Conservation (phyloP, 2,329 filamentous ascomycete species). For the Aureobasidium namibiae region DNA sequence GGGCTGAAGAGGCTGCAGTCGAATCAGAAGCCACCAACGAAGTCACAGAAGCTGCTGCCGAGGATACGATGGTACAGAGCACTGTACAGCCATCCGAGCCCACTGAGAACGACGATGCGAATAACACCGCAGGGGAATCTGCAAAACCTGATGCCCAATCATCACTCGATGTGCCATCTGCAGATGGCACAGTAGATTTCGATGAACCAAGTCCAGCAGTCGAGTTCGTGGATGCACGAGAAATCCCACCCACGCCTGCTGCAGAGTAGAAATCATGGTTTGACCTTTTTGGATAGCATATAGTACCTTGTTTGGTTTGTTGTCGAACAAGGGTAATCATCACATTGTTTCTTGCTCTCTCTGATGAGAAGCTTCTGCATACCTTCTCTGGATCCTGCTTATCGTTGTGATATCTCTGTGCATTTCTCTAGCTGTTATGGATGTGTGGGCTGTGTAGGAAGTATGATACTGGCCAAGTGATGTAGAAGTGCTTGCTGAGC, state of each 20-base stretch:
- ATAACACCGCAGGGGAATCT: background rate
- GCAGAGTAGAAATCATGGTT: slow-evolving; percentile 8
- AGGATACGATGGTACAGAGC: background rate
- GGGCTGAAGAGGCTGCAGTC: slow-evolving; percentile 10
- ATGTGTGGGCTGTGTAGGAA: background rate
- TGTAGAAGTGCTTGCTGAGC: background rate
- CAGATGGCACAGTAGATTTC: slow-evolving; percentile 15
- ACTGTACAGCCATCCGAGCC: background rate
- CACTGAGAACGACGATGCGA: background rate
- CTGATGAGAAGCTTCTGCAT: background rate
- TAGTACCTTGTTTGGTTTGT: background rate
- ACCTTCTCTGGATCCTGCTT: background rate
- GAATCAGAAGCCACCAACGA: slow-evolving; percentile 19
- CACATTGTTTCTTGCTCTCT: background rate
- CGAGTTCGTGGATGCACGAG: slow-evolving; percentile 26
- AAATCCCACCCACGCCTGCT: slow-evolving; percentile 16
- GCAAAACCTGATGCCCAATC: background rate
- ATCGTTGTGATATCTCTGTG: background rate
- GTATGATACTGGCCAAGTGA: too few species aligned
- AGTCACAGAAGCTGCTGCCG: slow-evolving; percentile 14
- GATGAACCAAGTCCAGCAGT: slow-evolving; percentile 19
- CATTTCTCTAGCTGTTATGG: background rate
- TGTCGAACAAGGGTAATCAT: background rate
- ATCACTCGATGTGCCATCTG: slow-evolving; percentile 14
- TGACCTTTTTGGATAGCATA: background rate